A percentile compares a stretch with the other conserved stretches of the same genome.
phyloP scores from a whole-genome alignment of 768 basidiomycete species.

The Galerina sulciceps region DNA sequence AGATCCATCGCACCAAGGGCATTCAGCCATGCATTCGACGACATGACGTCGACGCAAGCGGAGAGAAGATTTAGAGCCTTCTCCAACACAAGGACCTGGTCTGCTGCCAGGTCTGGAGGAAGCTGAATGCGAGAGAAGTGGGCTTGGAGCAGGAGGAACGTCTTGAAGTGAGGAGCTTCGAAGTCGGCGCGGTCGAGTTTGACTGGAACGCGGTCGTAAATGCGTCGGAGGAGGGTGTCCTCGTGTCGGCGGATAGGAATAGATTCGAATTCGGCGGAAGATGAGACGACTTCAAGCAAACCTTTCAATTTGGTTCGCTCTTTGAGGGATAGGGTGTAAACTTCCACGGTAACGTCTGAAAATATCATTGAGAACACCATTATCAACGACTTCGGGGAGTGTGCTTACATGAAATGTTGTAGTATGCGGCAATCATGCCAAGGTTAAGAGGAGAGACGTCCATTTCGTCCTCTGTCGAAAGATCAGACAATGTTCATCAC shows the following conservation, averaged over 20 bases:
- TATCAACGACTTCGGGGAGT: neutral
- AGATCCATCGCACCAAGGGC: slow-evolving; percentile 97
- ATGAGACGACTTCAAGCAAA: slow-evolving; percentile 93
- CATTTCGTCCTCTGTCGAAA: slow-evolving; percentile 84
- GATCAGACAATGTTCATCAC: neutral
- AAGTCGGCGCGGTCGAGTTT: slow-evolving; percentile 85
- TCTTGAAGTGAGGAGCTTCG: slow-evolving; percentile 97
- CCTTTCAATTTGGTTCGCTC: slow-evolving; percentile 98
- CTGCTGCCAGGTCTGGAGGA: slow-evolving; percentile 91
- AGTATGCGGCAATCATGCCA: slow-evolving; percentile 98
- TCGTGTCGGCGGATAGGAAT: slow-evolving; percentile 97
- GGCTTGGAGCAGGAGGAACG: slow-evolving; percentile 93
- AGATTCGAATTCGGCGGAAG: slow-evolving; percentile 93
- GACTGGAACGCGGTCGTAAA: slow-evolving; percentile 96
- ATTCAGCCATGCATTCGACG: slow-evolving; percentile 93
- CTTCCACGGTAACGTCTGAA: slow-evolving; percentile 93
- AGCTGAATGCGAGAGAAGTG: slow-evolving; percentile 94
- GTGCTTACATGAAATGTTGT: slow-evolving; percentile 85
- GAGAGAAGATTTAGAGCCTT: slow-evolving; percentile 91
- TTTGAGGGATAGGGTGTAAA: slow-evolving; percentile 93
- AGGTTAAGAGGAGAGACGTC: slow-evolving; percentile 90
- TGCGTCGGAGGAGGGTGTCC: slow-evolving; percentile 79
- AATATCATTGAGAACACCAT: slow-evolving; percentile 5
- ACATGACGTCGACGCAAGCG: slow-evolving; percentile 98
- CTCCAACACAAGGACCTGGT: slow-evolving; percentile 85